phyloP scores from a whole-genome alignment of 805 yeast genomes.

The Teunomyces funiuensis region DNA sequence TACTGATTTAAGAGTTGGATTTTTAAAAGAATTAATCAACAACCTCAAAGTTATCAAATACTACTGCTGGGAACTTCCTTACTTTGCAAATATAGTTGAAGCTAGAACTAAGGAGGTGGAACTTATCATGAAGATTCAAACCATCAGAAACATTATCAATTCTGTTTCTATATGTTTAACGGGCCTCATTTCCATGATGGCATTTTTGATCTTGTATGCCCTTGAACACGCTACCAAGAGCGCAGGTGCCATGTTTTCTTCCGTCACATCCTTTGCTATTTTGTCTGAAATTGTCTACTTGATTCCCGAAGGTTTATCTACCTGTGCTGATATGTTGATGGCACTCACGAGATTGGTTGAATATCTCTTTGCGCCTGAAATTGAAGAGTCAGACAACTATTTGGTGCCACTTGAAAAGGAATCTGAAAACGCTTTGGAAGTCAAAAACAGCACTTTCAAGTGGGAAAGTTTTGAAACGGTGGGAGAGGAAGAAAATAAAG shows the following conservation, averaged over 20 bases:
- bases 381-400: constrained; percentile 4
- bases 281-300: constrained; percentile 11
- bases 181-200: constrained; percentile 15
- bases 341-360: constrained; percentile 22
- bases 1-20: constrained; percentile 16
- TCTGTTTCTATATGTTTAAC: constrained; percentile 14
- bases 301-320: constrained; percentile 14
- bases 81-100: constrained; percentile 10
- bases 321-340: constrained; percentile 13
- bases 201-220: constrained; percentile 16
- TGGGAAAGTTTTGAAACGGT: constrained; percentile 24
- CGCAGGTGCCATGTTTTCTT: constrained; percentile 15
- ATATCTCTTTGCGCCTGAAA: constrained; percentile 24
- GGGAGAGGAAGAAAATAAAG: constrained; percentile 2
- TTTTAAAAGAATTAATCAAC: constrained; percentile 14
- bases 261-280: constrained; percentile 17
- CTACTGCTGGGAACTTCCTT: constrained; percentile 20
- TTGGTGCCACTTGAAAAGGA: not conserved
- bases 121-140: constrained; percentile 13
- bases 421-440: constrained; percentile 16
- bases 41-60: constrained; percentile 20
- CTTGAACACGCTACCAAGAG: constrained; percentile 6
- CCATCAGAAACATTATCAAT: constrained; percentile 11
- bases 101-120: constrained; percentile 15
- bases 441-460: constrained; percentile 25